phyloP scores from a whole-genome alignment of 768 basidiomycete genomes.

The Pleurotus tuber-regium region DNA sequence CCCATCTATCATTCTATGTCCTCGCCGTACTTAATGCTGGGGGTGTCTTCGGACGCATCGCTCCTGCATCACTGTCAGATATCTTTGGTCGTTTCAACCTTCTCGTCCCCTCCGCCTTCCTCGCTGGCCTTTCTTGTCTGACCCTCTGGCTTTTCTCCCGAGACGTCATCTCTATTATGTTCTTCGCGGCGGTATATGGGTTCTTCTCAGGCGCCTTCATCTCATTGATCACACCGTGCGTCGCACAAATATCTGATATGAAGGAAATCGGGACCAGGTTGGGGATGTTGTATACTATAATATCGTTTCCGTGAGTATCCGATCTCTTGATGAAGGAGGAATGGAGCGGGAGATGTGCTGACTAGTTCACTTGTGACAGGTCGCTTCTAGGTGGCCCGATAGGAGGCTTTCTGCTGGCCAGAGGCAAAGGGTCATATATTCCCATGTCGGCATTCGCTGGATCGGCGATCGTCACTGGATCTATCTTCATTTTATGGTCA shows the following conservation, averaged over 20 bases:
- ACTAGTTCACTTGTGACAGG: constrained; percentile 28
- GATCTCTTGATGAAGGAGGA: too few species aligned
- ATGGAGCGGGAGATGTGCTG: too few species aligned
- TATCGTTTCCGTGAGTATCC: constrained; percentile 67
- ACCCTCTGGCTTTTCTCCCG: constrained; percentile 53
- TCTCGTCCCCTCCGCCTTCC: constrained; percentile 58
- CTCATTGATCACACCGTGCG: constrained; percentile 63
- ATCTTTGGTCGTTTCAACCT: constrained; percentile 65
- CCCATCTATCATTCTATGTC: constrained; percentile 46
- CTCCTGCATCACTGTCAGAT: constrained; percentile 65
- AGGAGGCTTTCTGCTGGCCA: constrained; percentile 55
- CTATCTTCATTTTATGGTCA: constrained; percentile 51
- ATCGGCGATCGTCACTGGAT: constrained; percentile 55
- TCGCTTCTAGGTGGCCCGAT: constrained; percentile 63
- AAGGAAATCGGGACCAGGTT: constrained; percentile 60
- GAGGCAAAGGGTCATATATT: constrained; percentile 40
- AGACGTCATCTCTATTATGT: constrained; percentile 36
- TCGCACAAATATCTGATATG: constrained; percentile 62
- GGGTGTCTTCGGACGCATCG: constrained; percentile 60
- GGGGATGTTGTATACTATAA: constrained; percentile 61
- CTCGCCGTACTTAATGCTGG: constrained; percentile 71
- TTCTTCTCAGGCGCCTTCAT: constrained; percentile 69
- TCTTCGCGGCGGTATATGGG: constrained; percentile 58
- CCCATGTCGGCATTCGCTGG: constrained; percentile 63
- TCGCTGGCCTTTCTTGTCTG: constrained; percentile 59